These are phyloP conservation scores for Penicillium carneum DNA, from an alignment of 2,329 filamentous ascomycete genomes.

Conservation along the genomic window DNA sequence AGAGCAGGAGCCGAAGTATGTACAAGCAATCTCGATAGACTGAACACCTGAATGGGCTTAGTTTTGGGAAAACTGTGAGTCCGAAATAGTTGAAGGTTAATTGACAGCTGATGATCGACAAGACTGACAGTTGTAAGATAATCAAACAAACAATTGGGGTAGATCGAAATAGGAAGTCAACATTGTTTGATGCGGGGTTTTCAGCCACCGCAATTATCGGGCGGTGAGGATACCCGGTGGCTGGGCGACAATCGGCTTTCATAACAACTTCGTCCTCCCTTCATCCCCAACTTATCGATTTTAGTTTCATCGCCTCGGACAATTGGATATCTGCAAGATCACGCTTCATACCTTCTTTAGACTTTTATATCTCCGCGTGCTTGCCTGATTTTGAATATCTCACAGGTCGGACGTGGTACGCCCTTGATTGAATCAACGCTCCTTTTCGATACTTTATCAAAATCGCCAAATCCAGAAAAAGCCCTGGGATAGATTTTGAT, in stretches of 20 bases:
- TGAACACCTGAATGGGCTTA: background rate
- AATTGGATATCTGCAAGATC: slow-evolving; percentile 9
- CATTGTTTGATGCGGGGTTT: slow-evolving; percentile 25
- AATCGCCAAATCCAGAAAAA: slow-evolving; percentile 10
- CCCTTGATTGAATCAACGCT: slow-evolving; percentile 25
- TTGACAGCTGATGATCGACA: background rate
- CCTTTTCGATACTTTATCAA: background rate
- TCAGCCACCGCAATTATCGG: slow-evolving; percentile 24
- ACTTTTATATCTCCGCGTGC: background rate
- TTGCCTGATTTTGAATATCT: background rate
- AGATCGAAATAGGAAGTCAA: slow-evolving; percentile 29
- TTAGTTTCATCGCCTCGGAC: slow-evolving; percentile 15
- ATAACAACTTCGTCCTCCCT: slow-evolving; percentile 31
- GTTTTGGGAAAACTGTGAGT: background rate
- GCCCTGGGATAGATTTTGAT: background rate
- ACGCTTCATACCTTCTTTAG: slow-evolving; percentile 1
- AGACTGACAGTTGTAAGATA: background rate
- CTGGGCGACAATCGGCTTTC: slow-evolving; percentile 34
- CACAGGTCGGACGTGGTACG: slow-evolving; percentile 8
- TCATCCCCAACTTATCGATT: slow-evolving; percentile 21
- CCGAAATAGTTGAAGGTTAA: background rate
- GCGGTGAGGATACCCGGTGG: slow-evolving; percentile 32
- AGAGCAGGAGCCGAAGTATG: background rate
- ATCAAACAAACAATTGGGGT: slow-evolving; percentile 2
- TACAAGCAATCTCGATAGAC: background rate